A percentile compares a stretch with the other conserved stretches of the same genome.
These are phyloP conservation scores for Beauveria australis DNA, from an alignment of 2,329 filamentous ascomycete genomes.

Conservation along the genomic window DNA sequence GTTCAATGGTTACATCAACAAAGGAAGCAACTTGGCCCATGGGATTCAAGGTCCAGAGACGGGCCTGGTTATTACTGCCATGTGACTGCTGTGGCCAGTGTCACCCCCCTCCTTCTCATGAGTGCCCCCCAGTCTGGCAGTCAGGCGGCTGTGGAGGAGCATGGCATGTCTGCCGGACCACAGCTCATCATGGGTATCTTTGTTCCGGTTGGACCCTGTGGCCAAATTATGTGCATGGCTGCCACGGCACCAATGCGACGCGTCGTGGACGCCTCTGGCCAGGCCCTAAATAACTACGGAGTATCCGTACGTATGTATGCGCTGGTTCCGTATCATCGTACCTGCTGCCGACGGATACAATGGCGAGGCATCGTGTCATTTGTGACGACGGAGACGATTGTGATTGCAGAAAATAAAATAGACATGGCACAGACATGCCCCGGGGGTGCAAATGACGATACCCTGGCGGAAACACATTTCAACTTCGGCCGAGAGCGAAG, in stretches of 20 bases:
- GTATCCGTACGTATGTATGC: too few relatives aligned
- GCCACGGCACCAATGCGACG: background rate
- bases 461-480: background rate
- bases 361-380: background rate
- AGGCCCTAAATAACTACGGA: background rate
- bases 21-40: background rate
- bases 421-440: background rate
- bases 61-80: background rate
- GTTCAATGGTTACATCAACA: conserved; percentile 8
- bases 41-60: background rate
- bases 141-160: background rate
- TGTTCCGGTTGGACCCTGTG: conserved; percentile 1
- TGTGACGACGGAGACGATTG: background rate
- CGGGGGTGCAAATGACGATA: background rate
- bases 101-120: background rate
- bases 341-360: background rate
- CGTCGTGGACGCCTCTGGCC: background rate
- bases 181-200: conserved; percentile 1
- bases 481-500: background rate
- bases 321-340: background rate
- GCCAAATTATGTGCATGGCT: conserved; percentile 1
- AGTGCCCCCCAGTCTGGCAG: background rate
- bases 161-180: background rate
- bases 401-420: background rate
- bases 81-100: conserved; percentile 4